A percentile compares a stretch with the other conserved stretches of the same genome.
phyloP scores from a whole-genome alignment of 2,329 filamentous ascomycete genomes.

The Aureobasidium sp. region DNA sequence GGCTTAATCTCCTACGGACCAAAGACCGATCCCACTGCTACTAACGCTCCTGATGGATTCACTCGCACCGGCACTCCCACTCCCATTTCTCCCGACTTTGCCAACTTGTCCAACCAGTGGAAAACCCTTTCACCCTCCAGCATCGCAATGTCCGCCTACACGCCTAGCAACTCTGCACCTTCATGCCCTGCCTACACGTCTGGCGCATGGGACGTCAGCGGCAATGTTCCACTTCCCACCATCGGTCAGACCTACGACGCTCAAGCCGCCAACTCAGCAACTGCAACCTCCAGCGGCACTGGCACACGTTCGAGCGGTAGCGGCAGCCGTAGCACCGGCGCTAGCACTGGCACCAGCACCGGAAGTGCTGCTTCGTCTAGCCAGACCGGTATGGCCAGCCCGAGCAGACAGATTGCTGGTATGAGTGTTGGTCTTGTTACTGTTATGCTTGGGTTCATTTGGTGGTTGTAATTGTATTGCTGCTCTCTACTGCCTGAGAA shows the following conservation, averaged over 20 bases:
- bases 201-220: constrained; percentile 65
- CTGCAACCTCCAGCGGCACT: constrained; percentile 21
- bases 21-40: constrained; percentile 41
- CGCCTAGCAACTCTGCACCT: constrained; percentile 53
- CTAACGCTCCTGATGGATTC: constrained; percentile 56
- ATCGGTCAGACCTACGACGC: constrained; percentile 47
- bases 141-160: constrained; percentile 59
- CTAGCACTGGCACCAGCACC: constrained; percentile 17
- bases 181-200: constrained; percentile 64
- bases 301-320: constrained; percentile 29
- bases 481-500: too few species aligned
- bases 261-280: constrained; percentile 18
- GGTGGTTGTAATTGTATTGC: constrained; percentile 48
- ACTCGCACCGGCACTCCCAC: constrained; percentile 65
- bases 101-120: constrained; percentile 72
- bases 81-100: constrained; percentile 68
- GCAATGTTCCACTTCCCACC: constrained; percentile 61
- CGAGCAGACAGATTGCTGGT: constrained; percentile 43
- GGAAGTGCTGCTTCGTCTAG: constrained; percentile 25
- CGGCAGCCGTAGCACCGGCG: constrained; percentile 20
- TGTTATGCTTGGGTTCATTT: constrained; percentile 48
- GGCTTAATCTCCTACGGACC: constrained; percentile 71
- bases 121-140: constrained; percentile 63
- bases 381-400: constrained; percentile 38
- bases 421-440: constrained; percentile 45